phyloP scores from a whole-genome alignment of 192 early-diverging fungal genomes.

The Podila horticola region DNA sequence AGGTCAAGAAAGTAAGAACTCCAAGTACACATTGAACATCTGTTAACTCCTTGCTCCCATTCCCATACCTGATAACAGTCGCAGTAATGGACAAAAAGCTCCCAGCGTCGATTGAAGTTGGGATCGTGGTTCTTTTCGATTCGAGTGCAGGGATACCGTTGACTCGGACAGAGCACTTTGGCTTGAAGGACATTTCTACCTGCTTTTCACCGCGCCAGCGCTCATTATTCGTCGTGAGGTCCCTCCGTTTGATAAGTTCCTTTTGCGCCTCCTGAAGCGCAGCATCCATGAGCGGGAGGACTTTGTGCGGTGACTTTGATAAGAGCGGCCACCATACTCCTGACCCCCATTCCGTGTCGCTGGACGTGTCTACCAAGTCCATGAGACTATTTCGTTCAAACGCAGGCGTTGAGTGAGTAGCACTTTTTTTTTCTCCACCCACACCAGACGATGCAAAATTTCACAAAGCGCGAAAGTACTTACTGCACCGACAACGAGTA shows the following conservation, averaged over 20 bases:
- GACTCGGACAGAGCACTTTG: constrained; percentile 35
- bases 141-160: constrained; percentile 39
- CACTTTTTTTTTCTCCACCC: background rate
- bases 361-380: constrained; percentile 21
- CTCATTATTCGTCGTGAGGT: background rate
- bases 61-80: constrained; percentile 62
- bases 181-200: constrained; percentile 26
- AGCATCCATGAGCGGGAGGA: constrained; percentile 35
- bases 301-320: constrained; percentile 25
- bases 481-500: constrained; percentile 48
- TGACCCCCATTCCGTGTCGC: constrained; percentile 18
- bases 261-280: constrained; percentile 36
- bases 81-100: constrained; percentile 67
- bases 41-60: background rate
- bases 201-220: background rate
- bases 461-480: background rate
- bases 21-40: background rate
- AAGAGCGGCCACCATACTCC: constrained; percentile 8
- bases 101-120: constrained; percentile 68
- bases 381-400: constrained; percentile 13
- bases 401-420: background rate
- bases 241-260: constrained; percentile 15
- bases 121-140: constrained; percentile 58
- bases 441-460: background rate
- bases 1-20: background rate